Evolutionary conservation across 768 basidiomycete genomes (phyloP).

Genomic region (Plicaturopsis crispa): DNA sequence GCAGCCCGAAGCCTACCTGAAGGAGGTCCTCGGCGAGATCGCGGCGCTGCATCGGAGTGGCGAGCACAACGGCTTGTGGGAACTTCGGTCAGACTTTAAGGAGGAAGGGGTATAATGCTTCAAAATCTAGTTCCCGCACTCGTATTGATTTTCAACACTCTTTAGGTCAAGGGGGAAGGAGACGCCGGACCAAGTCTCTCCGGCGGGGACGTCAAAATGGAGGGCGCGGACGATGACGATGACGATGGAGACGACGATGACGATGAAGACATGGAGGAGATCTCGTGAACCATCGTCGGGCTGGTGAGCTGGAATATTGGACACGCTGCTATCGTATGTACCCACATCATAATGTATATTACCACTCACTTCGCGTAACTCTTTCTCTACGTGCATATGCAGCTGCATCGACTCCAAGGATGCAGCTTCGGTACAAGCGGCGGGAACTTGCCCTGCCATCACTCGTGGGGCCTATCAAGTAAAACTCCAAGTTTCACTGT

Average conservation of each 20-base stretch:
- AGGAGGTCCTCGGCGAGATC: conserved; percentile 73
- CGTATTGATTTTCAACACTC: conserved; percentile 1
- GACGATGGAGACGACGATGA: conserved; percentile 32
- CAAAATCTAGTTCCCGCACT: conserved; percentile 10
- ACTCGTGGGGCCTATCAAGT: too few relatives aligned
- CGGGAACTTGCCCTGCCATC: too few relatives aligned
- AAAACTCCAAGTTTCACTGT: too few relatives aligned
- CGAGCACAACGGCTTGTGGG: conserved; percentile 75
- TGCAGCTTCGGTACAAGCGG: too few relatives aligned
- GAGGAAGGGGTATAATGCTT: conserved; percentile 54
- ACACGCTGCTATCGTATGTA: too few relatives aligned
- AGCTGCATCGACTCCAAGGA: too few relatives aligned
- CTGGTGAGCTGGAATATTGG: not conserved
- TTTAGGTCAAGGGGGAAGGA: conserved; percentile 24
- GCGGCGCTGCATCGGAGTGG: conserved; percentile 73
- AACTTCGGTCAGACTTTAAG: conserved; percentile 68
- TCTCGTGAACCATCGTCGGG: conserved; percentile 16
- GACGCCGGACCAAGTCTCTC: conserved; percentile 17
- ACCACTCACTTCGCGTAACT: too few relatives aligned
- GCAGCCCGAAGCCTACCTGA: conserved; percentile 83
- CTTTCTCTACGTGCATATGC: too few relatives aligned
- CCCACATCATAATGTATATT: too few relatives aligned
- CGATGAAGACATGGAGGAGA: conserved; percentile 27
- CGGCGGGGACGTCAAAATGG: conserved; percentile 17
- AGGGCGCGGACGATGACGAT: conserved; percentile 27